Evolutionary conservation across 805 yeast genomes (phyloP).

Genomic region (Suhomyces prunicola): DNA sequence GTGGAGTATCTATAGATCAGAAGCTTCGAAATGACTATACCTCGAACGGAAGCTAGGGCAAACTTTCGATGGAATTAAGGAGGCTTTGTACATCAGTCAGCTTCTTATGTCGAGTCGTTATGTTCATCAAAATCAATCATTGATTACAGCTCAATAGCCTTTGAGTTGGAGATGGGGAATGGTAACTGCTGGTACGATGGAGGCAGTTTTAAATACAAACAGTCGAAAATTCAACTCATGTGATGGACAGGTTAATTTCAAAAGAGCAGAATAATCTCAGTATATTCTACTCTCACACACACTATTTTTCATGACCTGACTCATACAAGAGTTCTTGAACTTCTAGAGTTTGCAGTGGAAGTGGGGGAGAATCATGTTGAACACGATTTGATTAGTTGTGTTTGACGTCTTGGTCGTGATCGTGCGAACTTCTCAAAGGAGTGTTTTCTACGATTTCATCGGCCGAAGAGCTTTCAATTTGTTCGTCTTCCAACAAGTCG

Average conservation of each 20-base stretch:
- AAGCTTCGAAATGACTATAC: neutral
- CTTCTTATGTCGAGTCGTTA: slow-evolving; percentile 4
- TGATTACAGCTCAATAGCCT: neutral
- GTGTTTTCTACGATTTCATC: slow-evolving; percentile 7
- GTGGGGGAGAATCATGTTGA: neutral
- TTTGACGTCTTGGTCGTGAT: neutral
- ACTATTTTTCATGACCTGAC: slow-evolving; percentile 13
- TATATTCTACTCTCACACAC: slow-evolving; percentile 14
- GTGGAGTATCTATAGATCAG: slow-evolving; percentile 4
- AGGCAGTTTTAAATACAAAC: neutral
- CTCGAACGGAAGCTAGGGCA: neutral
- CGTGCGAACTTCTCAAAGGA: slow-evolving; percentile 2
- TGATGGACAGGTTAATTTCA: slow-evolving; percentile 2
- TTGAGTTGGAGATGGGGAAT: neutral
- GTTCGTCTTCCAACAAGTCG: slow-evolving; percentile 38
- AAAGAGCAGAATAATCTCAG: slow-evolving; percentile 4
- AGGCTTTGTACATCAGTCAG: neutral
- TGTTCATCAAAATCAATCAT: neutral
- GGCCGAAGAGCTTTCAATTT: slow-evolving; percentile 2
- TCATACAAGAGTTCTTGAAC: neutral
- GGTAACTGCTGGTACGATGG: neutral
- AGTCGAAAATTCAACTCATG: neutral
- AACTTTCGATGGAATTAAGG: neutral
- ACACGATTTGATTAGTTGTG: neutral
- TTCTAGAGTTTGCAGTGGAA: neutral